These are phyloP conservation scores for Collybiopsis luxurians DNA, from an alignment of 768 basidiomycete species.

Conservation along the genomic window DNA sequence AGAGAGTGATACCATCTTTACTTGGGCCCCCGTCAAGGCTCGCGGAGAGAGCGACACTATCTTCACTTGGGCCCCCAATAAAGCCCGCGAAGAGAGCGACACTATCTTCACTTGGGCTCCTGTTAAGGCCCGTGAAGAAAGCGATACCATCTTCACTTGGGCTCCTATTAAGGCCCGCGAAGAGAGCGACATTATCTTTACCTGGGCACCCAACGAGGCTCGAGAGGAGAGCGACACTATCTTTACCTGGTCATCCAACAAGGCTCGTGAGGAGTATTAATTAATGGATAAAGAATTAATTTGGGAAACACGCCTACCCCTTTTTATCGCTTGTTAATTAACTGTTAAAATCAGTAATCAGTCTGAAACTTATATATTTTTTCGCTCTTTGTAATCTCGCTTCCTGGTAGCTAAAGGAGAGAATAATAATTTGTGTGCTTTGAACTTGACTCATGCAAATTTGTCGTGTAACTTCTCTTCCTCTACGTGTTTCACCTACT, in stretches of 20 bases:
- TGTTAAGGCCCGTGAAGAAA: not conserved
- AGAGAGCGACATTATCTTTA: not conserved
- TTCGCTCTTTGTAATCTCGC: no score
- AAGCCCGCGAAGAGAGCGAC: not conserved
- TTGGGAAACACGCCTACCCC: no score
- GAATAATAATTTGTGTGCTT: no score
- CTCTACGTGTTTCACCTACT: no score
- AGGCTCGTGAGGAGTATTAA: not conserved
- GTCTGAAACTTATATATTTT: no score
- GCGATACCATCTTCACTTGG: not conserved
- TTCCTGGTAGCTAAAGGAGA: no score
- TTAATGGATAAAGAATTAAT: no score
- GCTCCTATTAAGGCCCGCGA: not conserved
- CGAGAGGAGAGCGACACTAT: not conserved
- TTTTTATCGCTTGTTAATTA: not conserved
- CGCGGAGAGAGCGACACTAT: not conserved
- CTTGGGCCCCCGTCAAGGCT: not conserved
- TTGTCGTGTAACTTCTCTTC: no score
- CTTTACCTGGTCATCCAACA: not conserved
- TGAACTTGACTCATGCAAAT: no score
- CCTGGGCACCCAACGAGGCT: not conserved
- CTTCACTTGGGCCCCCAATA: not conserved
- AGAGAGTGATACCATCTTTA: not conserved
- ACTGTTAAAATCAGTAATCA: no score
- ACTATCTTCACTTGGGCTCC: not conserved